A percentile compares a stretch with the other conserved stretches of the same genome.
Evolutionary conservation across 1,139 yeast species (phyloP).

Genomic region (Kurtzmaniella quercitrusa): DNA sequence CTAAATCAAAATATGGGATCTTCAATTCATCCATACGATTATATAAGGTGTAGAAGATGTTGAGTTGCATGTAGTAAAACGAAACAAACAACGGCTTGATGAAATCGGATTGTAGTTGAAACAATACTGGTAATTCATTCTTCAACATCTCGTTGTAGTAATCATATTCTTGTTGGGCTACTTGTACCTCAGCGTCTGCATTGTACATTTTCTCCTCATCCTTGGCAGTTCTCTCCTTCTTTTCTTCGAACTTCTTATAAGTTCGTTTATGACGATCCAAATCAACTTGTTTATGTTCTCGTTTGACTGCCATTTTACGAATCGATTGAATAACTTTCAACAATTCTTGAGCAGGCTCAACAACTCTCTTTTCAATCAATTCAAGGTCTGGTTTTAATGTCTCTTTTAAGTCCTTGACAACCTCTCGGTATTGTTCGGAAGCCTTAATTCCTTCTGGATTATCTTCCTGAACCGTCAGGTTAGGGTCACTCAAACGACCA

Average conservation of each 20-base stretch:
- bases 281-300: conserved; percentile 94
- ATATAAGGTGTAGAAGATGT: conserved; percentile 89
- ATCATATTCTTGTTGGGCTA: conserved; percentile 93
- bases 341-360: conserved; percentile 88
- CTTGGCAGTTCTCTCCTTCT: conserved; percentile 77
- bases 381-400: conserved; percentile 90
- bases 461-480: conserved; percentile 79
- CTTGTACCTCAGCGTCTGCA: conserved; percentile 83
- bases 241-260: conserved; percentile 67
- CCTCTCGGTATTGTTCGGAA: conserved; percentile 83
- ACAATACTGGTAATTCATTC: conserved; percentile 80
- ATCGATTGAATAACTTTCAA: conserved; percentile 75
- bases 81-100: conserved; percentile 91
- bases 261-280: conserved; percentile 79
- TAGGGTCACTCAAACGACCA: conserved; percentile 88
- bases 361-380: conserved; percentile 83
- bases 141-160: conserved; percentile 94
- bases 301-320: conserved; percentile 89
- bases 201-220: conserved; percentile 88
- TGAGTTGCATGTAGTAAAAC: conserved; percentile 95
- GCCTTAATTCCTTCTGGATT: conserved; percentile 96
- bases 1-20: conserved; percentile 89
- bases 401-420: conserved; percentile 80
- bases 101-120: conserved; percentile 84
- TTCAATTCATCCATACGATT: conserved; percentile 92